Percentiles rank a stretch among this genome's conserved stretches.
These are phyloP conservation scores for Barbarea vulgaris DNA, from an alignment of 345 rosid species.

Conservation along the genomic window DNA sequence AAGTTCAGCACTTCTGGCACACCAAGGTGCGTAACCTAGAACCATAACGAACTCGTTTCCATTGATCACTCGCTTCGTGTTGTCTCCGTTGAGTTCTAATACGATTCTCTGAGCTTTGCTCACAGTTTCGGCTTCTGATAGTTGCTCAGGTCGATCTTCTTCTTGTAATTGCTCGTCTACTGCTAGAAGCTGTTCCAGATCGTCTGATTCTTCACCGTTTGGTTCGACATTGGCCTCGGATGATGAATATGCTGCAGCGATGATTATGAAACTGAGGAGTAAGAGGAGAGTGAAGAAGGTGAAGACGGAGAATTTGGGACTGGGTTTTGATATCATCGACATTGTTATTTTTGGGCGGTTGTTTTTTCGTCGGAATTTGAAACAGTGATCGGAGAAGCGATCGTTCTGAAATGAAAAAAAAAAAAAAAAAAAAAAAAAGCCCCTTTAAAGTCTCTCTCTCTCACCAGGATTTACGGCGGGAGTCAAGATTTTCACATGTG, in stretches of 20 bases:
- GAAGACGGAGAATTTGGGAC: conserved; percentile 49
- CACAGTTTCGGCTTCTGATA: conserved; percentile 71
- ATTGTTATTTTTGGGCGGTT: not conserved
- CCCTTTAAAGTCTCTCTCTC: too few relatives aligned
- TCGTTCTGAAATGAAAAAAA: conserved; percentile 16
- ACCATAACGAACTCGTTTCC: conserved; percentile 68
- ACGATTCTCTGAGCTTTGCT: conserved; percentile 81
- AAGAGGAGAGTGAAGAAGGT: conserved; percentile 43
- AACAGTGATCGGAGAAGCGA: conserved; percentile 17
- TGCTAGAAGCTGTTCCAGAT: conserved; percentile 63
- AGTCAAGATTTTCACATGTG: not conserved
- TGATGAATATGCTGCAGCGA: conserved; percentile 4
- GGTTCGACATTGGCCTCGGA: conserved; percentile 6
- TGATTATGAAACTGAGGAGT: conserved; percentile 42
- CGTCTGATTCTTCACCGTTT: conserved; percentile 3
- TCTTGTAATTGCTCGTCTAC: conserved; percentile 61
- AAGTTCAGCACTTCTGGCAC: too few relatives aligned
- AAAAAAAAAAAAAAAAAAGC: too few relatives aligned
- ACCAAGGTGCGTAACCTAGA: conserved; percentile 93
- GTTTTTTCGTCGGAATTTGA: not conserved
- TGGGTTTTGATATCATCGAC: conserved; percentile 37
- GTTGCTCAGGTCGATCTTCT: conserved; percentile 41
- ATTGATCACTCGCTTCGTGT: conserved; percentile 48
- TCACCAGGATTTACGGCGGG: conserved; percentile 32
- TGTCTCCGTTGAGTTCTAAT: conserved; percentile 66